Base-by-base conservation (phyloP, 1,284 basidiomycete species). In the Ustilago tritici region DNA sequence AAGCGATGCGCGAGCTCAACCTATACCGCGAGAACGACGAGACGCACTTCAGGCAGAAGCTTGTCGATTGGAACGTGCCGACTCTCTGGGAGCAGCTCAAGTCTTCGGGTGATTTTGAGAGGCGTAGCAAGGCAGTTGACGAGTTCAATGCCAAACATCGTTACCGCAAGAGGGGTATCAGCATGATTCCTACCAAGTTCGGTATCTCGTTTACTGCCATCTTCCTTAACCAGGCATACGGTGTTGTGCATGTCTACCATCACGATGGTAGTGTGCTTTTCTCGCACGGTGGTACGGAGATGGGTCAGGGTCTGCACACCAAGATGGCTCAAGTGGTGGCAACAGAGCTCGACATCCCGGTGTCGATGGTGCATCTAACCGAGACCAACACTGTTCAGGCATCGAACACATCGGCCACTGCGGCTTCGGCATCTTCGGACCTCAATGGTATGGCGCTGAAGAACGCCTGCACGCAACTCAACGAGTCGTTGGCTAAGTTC, bases 31-130 rank as follows among this genome's bases (percentile, higher is more conserved):
- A 87, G 73, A 83, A 83, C 32, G 79, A 87, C 12, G 76, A 78
- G 65, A 86, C 85, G 47, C 87, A 84, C 67, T 87, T 85, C 65
- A 72, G 74, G 47, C 87, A 87, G 67, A 70, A 74, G 35, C 69
- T 87, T 2, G 65, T 84, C 47, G 86, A 87, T 43, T 87, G 81
- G 81, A 86, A 87, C 70, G 85, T 87, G 10, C 86, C 86, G 0
- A 74, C 82, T 41, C 68, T 87, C 6, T 78, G 82, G 77, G 72
- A 84, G 46, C 80, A 82, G 61, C 56, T 84, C 49, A 77, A 76
- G 63, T 36, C 57, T 14, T 75, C 77, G 7, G 76, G 76, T 41
- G 78, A 86, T 15, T 85, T 79, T 49, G 84, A 85, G 12, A 34
- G 34, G 2, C 71, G 87, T 10, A 76, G 75, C 36, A 57, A 58